Evolutionary conservation across 2,329 filamentous ascomycete genomes (phyloP), one percentile per base, ranked within the genome.

Genomic region (Xylariaceae sp.): DNA sequence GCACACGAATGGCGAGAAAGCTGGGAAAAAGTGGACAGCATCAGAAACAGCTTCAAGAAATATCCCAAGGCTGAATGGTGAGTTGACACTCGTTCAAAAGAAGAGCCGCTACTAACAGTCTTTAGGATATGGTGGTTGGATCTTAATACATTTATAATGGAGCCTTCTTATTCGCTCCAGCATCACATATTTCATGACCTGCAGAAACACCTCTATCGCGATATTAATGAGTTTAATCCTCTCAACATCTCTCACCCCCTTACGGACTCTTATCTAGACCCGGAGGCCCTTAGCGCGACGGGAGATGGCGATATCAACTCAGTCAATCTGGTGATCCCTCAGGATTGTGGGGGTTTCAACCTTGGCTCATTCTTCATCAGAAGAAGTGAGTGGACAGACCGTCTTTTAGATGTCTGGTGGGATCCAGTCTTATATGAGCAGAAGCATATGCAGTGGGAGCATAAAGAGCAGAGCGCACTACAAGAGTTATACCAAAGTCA

Each of bases 51-150:
- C 36, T 84, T 98, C 77, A 81, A 83, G 64, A 96, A 96, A 66
- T 96, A 97, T 63, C 93, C 93, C 22, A 79, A 95, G 53, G 93
- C 92, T 25, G 92, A 98, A 73, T 98, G 93, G 93, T 95, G 75
- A 68, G 83, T 68, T 32, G 22, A 42, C 21, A 25, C 7, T 16
- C 3, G 22, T 11, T 25, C 16, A 10, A 16, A 12, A 40, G 29
- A 17, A 17, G 35, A 29, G 11, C 33, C 32, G 23, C 27, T 47
- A 33, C 48, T 43, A 50, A 45, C 39, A 44, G 17, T 10, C 33
- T 51, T n/a, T 63, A 95, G 91, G 91, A 93, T 98, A 61, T 98
- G 93, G 93, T 98, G 93, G 92, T 76, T 98, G 47, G 93, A 98
- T 66, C 80, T 97, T 32, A 95, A 95, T 70, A 98, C 93, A 3